Conservation (phyloP, 2,329 filamentous ascomycete species). For the Beauveria rudraprayagi region DNA sequence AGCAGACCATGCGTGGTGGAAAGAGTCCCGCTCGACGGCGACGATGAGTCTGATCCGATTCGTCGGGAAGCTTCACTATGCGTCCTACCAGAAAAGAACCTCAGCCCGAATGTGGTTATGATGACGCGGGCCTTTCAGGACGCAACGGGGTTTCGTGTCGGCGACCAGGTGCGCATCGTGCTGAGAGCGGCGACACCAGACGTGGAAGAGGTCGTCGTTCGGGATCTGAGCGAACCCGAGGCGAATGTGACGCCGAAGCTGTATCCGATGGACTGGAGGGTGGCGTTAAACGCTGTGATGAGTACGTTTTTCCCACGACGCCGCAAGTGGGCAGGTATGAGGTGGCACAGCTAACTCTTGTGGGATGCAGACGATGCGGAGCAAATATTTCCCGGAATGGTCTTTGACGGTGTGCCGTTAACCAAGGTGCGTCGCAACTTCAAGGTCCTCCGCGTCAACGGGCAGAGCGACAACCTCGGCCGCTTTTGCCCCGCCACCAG, state of each 20-base stretch:
- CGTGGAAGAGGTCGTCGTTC: constrained; percentile 50
- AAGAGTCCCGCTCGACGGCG: constrained; percentile 17
- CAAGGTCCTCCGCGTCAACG: constrained; percentile 48
- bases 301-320: constrained; percentile 18
- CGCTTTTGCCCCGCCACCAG: constrained; percentile 33
- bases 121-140: constrained; percentile 68
- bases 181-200: constrained; percentile 48
- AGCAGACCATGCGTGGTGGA: constrained; percentile 35
- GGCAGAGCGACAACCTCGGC: constrained; percentile 34
- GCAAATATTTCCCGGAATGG: constrained; percentile 60
- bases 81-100: constrained; percentile 47
- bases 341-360: not conserved
- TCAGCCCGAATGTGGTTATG: constrained; percentile 61
- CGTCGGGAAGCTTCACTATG: constrained; percentile 41
- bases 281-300: constrained; percentile 24
- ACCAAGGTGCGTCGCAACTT: constrained; percentile 37
- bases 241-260: constrained; percentile 18
- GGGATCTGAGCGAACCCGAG: constrained; percentile 43
- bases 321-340: no score
- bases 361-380: constrained; percentile 48
- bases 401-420: constrained; percentile 51
- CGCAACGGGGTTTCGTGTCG: constrained; percentile 62
- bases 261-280: constrained; percentile 30
- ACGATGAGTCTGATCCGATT: constrained; percentile 3
- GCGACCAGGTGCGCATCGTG: constrained; percentile 54